phyloP scores from a whole-genome alignment of 1,139 yeast genomes.

The Lodderomyces theae region DNA sequence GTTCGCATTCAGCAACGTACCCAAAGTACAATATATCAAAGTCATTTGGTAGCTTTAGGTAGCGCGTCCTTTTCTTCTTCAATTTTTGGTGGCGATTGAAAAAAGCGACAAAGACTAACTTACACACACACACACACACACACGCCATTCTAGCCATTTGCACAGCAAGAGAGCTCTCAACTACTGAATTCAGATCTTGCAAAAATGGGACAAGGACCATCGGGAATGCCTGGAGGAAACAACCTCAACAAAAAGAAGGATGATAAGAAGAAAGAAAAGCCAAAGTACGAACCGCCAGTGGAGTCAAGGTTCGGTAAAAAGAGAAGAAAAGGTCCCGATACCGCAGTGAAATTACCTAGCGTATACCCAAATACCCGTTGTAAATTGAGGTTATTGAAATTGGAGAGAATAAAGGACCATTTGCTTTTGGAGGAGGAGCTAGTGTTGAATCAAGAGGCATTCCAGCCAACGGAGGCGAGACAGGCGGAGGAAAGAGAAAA shows the following conservation, averaged over 20 bases:
- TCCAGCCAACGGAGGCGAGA: slow-evolving; percentile 95
- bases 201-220: slow-evolving; percentile 74
- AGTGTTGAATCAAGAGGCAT: slow-evolving; percentile 89
- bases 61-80: neutral
- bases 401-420: slow-evolving; percentile 97
- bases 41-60: neutral
- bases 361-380: slow-evolving; percentile 94
- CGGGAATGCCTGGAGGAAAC: slow-evolving; percentile 66
- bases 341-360: slow-evolving; percentile 80
- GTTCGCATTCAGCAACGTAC: no score
- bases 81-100: slow-evolving; percentile 12
- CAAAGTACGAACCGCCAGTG: slow-evolving; percentile 98
- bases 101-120: neutral
- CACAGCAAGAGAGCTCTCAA: no score
- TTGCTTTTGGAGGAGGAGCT: slow-evolving; percentile 92
- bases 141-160: no score
- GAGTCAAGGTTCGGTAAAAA: slow-evolving; percentile 89
- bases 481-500: slow-evolving; percentile 95
- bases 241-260: slow-evolving; percentile 63
- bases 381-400: slow-evolving; percentile 80
- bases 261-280: slow-evolving; percentile 78
- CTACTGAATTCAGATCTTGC: neutral
- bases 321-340: slow-evolving; percentile 90
- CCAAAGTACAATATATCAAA: no score
- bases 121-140: no score